Base-by-base conservation (phyloP, 805 yeast genomes). In the Yamadazyma laniorum region DNA sequence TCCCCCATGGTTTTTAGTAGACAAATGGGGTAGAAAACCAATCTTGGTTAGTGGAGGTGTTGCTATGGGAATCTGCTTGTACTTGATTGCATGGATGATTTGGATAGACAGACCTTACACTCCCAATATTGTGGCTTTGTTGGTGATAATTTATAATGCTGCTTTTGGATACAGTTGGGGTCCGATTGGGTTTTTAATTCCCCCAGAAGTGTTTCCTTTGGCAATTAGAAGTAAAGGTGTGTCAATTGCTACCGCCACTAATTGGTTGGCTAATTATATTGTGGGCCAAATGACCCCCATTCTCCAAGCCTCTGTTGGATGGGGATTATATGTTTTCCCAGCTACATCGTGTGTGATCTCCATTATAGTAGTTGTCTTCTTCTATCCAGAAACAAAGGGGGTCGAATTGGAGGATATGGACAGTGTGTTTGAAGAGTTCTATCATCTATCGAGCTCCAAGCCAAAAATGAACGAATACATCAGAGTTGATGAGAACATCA, bases 111-210 rank as follows among this genome's bases (percentile, higher is more conserved):
- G 45, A 37, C 29, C 52, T 4, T 58, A 48, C 32, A 68, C 74
- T 2, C 66, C 73, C 17, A 51, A 57, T 39, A 34, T 62, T 39
- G 73, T 67, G 16, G 73, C 72, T 4, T 18, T 63, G 2, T 55
- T 67, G 49, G 74, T 69, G 26, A 53, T 69, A 4, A 45, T 68
- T 5, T 69, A 67, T 49, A 68, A 68, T 34, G 74, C 70, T 1
- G 56, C 65, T 4, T 68, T 68, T 49, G 74, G 74, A 4, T 68
- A 57, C 49, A 62, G 70, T 42, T 68, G 73, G 73, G 74, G 74
- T 4, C 74, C 74, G 5, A 59, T 68, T 18, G 73, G 72, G 14
- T 68, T 65, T 30, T 58, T 68, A 29, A 59, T 67, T 27, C 72
- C 72, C 2, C 72, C 73, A 2, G 74, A 68, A 44, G 70, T 65